Evolutionary conservation across 78 protist species (phyloP), one percentile per base, ranked within the genome.

Genomic region (Goniomonas avonlea): DNA sequence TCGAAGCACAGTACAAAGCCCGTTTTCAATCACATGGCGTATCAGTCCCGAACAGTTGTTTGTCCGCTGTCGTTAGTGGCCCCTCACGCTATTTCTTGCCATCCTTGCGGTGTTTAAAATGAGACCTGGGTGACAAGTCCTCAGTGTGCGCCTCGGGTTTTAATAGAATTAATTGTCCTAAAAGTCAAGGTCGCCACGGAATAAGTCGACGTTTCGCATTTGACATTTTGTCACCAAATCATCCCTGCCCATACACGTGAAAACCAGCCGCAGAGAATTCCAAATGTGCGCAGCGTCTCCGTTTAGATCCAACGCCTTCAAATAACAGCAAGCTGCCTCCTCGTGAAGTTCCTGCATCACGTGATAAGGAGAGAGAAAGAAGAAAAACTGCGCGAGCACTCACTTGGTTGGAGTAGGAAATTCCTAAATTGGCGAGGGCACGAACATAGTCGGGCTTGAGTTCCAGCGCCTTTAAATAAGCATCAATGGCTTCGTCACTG

Each of bases 371-470:
- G 50, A 8, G 8, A 45, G 25, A 45, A 13, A 8, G 50, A 8
- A 13, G 8, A 8, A 13, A 45, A 45, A 45, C 5, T n/a, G 58
- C 23, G 23, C 23, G 65, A 11, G 5, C 0, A 56, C 65, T 34
- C 0, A 56, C 65, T 34, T 86, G 66, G 21, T 92, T 85, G n/a
- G 88, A 65, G 83, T 84, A 88, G 40, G 85, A 18, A 20, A 93
- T 84, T 23, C 96, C 96, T 7, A 93, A 40, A 82, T 93, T 93
- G 43, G 76, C 66, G 35, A 85, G 71, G 25, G 94, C 96, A 1
- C 96, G 74, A 18, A 93, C 92, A 60, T 86, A 93, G 65, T 77
- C 58, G 34, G 96, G 96, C 31, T 88, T 86, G 25, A 86, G 79
- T 4, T 78, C 84, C 45, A 90, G 85, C n/a, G 91, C 92, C 25